Conservation (phyloP, 1,284 basidiomycete genomes). For the Xerocomus minutiporus region DNA sequence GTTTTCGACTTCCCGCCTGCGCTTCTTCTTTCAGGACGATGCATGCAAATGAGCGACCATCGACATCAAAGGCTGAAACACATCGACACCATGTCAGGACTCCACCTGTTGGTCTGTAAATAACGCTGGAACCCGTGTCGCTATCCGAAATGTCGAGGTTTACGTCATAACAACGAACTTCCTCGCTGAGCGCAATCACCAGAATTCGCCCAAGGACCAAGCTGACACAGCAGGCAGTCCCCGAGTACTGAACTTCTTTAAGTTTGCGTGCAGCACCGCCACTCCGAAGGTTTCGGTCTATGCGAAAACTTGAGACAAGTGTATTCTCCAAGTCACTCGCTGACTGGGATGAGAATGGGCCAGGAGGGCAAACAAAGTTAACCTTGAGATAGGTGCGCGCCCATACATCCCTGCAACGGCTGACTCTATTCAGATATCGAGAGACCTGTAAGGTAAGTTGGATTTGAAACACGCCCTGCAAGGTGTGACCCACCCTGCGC, state of each 20-base stretch:
- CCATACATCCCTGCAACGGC: conserved; percentile 12
- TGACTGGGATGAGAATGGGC: conserved; percentile 18
- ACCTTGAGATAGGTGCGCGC: conserved; percentile 10
- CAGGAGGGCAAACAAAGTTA: conserved; percentile 17
- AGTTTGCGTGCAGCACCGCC: background rate
- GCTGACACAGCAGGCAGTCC: background rate
- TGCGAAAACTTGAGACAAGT: conserved; percentile 11
- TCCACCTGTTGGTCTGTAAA: conserved; percentile 7
- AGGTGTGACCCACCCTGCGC: conserved; percentile 11
- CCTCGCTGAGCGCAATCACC: conserved; percentile 11
- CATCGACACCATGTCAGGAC: conserved; percentile 11
- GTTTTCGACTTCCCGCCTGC: background rate
- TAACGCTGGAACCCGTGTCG: conserved; percentile 5
- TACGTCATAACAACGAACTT: conserved; percentile 21
- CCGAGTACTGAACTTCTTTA: conserved; percentile 15
- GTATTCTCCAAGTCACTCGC: conserved; percentile 10
- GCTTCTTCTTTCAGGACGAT: background rate
- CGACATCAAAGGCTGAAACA: conserved; percentile 14
- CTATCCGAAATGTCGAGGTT: conserved; percentile 8
- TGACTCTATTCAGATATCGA: conserved; percentile 7
- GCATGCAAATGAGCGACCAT: conserved; percentile 19
- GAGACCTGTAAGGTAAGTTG: conserved; percentile 14
- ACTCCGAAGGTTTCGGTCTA: conserved; percentile 4
- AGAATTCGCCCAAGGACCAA: conserved; percentile 19
- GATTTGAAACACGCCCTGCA: background rate